Evolutionary conservation across 495 filamentous ascomycete species (phyloP).

Genomic region (Aspergillus homomorphus): DNA sequence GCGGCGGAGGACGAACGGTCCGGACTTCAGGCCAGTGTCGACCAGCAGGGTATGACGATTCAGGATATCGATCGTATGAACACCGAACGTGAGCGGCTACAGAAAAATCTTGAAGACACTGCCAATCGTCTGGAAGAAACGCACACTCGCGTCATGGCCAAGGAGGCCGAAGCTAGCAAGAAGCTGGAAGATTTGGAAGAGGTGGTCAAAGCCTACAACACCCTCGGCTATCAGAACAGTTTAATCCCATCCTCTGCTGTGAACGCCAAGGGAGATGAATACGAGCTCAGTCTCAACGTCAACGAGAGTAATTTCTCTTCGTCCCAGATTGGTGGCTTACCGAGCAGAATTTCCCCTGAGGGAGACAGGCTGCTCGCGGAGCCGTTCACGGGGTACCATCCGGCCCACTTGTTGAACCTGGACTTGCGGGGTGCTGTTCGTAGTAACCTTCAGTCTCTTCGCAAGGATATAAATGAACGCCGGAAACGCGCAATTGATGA

Average conservation of each 20-base stretch:
- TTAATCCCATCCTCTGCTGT: constrained; percentile 78
- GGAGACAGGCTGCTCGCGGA: constrained; percentile 73
- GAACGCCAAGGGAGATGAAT: constrained; percentile 80
- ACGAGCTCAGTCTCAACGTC: constrained; percentile 74
- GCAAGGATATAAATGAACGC: constrained; percentile 85
- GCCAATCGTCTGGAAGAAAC: constrained; percentile 72
- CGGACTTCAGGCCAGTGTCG: constrained; percentile 78
- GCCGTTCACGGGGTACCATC: constrained; percentile 79
- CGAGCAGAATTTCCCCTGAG: constrained; percentile 48
- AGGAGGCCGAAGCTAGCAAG: constrained; percentile 74
- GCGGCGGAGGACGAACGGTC: constrained; percentile 75
- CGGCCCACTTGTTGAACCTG: constrained; percentile 78
- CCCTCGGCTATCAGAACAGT: constrained; percentile 86
- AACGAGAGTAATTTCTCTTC: constrained; percentile 73
- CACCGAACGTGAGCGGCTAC: constrained; percentile 84
- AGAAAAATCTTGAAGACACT: constrained; percentile 76
- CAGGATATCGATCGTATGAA: constrained; percentile 99
- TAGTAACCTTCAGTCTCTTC: constrained; percentile 67
- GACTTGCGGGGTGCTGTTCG: constrained; percentile 82
- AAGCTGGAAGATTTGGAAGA: constrained; percentile 88
- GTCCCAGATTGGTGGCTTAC: constrained; percentile 63
- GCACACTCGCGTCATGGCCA: constrained; percentile 75
- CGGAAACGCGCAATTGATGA: constrained; percentile 76
- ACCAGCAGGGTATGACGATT: constrained; percentile 88
- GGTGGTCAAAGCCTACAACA: constrained; percentile 84